phyloP scores from a whole-genome alignment of 2,329 filamentous ascomycete species.

The Penicillium digitatum region DNA sequence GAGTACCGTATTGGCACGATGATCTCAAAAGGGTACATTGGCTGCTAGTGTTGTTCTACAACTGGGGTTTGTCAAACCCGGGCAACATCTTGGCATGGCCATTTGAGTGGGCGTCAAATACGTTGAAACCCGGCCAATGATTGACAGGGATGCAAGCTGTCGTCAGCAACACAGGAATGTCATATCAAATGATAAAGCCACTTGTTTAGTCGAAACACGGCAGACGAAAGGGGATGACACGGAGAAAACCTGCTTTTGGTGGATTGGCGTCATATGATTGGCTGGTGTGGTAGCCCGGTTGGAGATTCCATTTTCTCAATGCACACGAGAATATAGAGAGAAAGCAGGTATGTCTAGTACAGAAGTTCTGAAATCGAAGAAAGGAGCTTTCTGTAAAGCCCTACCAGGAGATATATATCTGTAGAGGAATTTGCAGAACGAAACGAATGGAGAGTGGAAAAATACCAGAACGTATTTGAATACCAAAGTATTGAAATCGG shows the following conservation, averaged over 20 bases:
- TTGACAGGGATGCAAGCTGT: not conserved
- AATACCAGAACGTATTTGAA: not conserved
- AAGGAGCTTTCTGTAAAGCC: not conserved
- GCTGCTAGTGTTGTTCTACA: not conserved
- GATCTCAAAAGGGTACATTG: not conserved
- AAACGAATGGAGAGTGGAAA: not conserved
- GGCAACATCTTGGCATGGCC: not conserved
- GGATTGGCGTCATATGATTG: constrained; percentile 14
- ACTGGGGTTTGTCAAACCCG: not conserved
- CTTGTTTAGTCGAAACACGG: not conserved
- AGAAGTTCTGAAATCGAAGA: not conserved
- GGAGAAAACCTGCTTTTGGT: constrained; percentile 24
- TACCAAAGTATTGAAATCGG: not conserved
- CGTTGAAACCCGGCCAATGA: not conserved
- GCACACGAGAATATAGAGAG: not conserved
- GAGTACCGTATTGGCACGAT: not conserved
- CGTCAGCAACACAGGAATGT: not conserved
- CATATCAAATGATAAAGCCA: not conserved
- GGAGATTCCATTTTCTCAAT: constrained; percentile 5
- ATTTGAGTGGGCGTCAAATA: not conserved
- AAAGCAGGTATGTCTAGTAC: not conserved
- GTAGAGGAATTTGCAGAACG: not conserved
- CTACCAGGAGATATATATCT: not conserved
- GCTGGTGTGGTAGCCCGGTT: constrained; percentile 20
- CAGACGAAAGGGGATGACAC: not conserved